Conservation (phyloP, 208 protist genomes). For the Leishmania arabica region DNA sequence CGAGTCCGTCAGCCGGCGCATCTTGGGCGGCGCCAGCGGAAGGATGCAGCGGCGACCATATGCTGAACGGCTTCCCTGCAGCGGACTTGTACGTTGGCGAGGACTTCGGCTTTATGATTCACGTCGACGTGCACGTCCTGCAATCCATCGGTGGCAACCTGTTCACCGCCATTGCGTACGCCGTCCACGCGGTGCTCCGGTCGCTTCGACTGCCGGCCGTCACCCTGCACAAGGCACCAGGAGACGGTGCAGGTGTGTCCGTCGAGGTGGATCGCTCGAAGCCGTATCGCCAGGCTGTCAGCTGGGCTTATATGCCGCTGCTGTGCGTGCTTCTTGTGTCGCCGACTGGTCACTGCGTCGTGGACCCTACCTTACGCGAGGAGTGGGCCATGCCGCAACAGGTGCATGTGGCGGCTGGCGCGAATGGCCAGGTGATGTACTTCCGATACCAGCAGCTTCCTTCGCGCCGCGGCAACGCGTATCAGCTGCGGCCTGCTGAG, state of each 20-base stretch:
- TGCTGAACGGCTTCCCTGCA: conserved; percentile 50
- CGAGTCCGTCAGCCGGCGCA: neutral
- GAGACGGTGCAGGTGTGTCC: conserved; percentile 46
- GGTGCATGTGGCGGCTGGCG: conserved; percentile 63
- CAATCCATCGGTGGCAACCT: conserved; percentile 69
- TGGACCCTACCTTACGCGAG: conserved; percentile 74
- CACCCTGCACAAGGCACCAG: conserved; percentile 53
- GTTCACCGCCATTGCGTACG: conserved; percentile 45
- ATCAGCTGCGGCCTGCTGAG: conserved; percentile 27
- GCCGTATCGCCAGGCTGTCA: conserved; percentile 50
- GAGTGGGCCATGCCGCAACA: conserved; percentile 83
- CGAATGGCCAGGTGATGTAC: conserved; percentile 55
- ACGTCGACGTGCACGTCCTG: conserved; percentile 84
- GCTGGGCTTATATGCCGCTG: conserved; percentile 66
- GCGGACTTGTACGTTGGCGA: conserved; percentile 73
- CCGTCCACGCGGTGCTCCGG: conserved; percentile 71
- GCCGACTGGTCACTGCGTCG: conserved; percentile 78
- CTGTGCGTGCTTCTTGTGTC: conserved; percentile 60
- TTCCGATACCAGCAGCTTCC: conserved; percentile 69
- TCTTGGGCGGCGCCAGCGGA: neutral
- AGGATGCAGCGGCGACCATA: neutral
- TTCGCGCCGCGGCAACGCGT: conserved; percentile 62
- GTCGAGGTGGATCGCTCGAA: conserved; percentile 76
- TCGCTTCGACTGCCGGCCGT: conserved; percentile 59
- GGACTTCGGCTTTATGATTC: conserved; percentile 74